These are phyloP conservation scores for Eucalyptus cladocalyx DNA, from an alignment of 345 rosid species.

Conservation along the genomic window DNA sequence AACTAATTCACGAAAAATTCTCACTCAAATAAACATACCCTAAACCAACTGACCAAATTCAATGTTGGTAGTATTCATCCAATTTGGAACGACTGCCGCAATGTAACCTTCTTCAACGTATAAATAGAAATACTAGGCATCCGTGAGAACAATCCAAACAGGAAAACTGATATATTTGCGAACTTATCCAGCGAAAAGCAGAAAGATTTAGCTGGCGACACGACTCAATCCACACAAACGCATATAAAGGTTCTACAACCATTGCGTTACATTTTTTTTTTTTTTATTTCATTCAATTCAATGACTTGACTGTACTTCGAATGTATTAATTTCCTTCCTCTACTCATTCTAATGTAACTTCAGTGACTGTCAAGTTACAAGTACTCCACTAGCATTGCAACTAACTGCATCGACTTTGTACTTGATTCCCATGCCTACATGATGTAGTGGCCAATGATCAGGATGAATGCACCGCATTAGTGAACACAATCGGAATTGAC, in stretches of 20 bases:
- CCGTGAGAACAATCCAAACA: not conserved
- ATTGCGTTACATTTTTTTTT: not conserved
- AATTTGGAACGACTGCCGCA: not conserved
- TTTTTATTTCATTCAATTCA: not conserved
- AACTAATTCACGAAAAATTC: not conserved
- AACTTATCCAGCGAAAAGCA: not conserved
- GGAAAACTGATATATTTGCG: not conserved
- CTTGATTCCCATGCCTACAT: not conserved
- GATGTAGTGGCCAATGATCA: not conserved
- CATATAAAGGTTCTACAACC: not conserved
- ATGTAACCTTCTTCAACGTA: not conserved
- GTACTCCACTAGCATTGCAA: not conserved
- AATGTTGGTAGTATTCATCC: not conserved
- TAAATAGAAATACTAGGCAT: not conserved
- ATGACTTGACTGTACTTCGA: not conserved
- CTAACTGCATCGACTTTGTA: not conserved
- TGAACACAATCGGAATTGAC: not conserved
- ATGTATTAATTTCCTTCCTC: not conserved
- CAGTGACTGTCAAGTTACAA: not conserved
- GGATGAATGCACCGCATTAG: not conserved
- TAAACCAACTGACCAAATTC: not conserved
- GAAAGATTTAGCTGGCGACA: not conserved
- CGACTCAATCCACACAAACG: not conserved
- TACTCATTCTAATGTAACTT: not conserved
- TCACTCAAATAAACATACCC: not conserved